Evolutionary conservation across 177 flowering plant genomes (phyloP).

Genomic region (Telopea speciosissima): DNA sequence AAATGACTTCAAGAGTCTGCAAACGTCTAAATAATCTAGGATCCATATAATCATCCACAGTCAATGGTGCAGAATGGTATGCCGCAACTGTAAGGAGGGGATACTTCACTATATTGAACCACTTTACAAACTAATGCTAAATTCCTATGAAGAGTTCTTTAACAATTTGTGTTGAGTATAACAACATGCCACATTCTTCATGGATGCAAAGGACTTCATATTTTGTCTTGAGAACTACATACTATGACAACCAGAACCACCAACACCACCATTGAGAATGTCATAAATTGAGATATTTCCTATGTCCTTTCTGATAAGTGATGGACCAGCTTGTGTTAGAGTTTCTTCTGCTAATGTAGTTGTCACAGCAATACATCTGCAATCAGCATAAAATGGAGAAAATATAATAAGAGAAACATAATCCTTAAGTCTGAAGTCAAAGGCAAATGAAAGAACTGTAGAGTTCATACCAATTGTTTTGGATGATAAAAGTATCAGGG

Average conservation of each 20-base stretch:
- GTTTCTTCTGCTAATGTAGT: slow-evolving; percentile 73
- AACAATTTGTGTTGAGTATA: slow-evolving; percentile 12
- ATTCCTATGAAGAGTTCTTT: background rate
- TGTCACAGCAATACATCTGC: slow-evolving; percentile 93
- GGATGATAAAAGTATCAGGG: background rate
- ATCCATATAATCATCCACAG: background rate
- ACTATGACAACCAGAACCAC: slow-evolving; percentile 59
- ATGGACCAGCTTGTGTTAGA: slow-evolving; percentile 61
- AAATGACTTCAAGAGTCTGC: background rate
- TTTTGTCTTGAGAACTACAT: slow-evolving; percentile 52
- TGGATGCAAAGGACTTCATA: slow-evolving; percentile 22
- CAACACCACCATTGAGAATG: slow-evolving; percentile 58
- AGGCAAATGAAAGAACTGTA: background rate
- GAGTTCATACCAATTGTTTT: background rate
- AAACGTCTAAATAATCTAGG: background rate
- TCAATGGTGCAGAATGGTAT: background rate
- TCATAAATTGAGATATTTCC: slow-evolving; percentile 71
- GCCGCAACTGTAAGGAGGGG: background rate
- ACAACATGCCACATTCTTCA: slow-evolving; percentile 21
- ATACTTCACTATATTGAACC: background rate
- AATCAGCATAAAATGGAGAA: slow-evolving; percentile 17
- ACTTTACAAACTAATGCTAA: slow-evolving; percentile 10
- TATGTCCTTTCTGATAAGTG: slow-evolving; percentile 74
- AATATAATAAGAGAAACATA: background rate
- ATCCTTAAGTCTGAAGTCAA: background rate